phyloP scores from a whole-genome alignment of 257 asterid species.

The Solanum piurae region DNA sequence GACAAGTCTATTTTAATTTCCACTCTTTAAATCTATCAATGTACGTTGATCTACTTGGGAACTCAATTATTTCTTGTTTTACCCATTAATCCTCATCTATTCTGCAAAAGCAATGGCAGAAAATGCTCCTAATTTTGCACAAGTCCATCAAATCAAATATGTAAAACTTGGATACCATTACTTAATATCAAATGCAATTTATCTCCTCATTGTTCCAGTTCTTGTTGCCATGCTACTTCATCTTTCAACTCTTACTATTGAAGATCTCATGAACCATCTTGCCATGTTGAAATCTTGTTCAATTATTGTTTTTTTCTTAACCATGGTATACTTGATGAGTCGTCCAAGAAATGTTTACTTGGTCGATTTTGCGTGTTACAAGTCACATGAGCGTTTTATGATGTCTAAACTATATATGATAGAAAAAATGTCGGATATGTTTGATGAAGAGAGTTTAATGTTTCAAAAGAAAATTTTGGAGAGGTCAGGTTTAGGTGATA shows the following conservation, averaged over 20 bases:
- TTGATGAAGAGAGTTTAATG: slow-evolving; percentile 13
- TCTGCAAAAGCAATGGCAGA: background rate
- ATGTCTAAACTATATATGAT: slow-evolving; percentile 3
- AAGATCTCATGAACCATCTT: slow-evolving; percentile 14
- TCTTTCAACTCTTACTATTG: slow-evolving; percentile 10
- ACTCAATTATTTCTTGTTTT: background rate
- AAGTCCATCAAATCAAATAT: slow-evolving; percentile 4
- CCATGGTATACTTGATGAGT: slow-evolving; percentile 12
- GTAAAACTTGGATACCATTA: slow-evolving; percentile 31
- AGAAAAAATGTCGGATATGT: background rate
- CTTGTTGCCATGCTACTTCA: slow-evolving; percentile 13
- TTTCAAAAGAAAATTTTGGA: slow-evolving; percentile 27
- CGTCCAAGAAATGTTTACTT: slow-evolving; percentile 29
- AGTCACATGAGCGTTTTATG: slow-evolving; percentile 13
- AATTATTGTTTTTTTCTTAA: slow-evolving; percentile 10
- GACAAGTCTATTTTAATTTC: background rate
- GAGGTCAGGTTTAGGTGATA: slow-evolving; percentile 29
- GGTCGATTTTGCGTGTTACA: slow-evolving; percentile 34
- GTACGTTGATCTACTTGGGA: background rate
- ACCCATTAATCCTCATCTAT: background rate
- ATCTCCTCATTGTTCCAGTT: slow-evolving; percentile 11
- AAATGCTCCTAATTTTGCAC: background rate
- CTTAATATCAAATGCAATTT: slow-evolving; percentile 22
- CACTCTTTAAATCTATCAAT: background rate
- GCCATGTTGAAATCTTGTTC: slow-evolving; percentile 17